Evolutionary conservation across 371 early-diverging fungal genomes (phyloP).

Genomic region (Zychaea mexicana): DNA sequence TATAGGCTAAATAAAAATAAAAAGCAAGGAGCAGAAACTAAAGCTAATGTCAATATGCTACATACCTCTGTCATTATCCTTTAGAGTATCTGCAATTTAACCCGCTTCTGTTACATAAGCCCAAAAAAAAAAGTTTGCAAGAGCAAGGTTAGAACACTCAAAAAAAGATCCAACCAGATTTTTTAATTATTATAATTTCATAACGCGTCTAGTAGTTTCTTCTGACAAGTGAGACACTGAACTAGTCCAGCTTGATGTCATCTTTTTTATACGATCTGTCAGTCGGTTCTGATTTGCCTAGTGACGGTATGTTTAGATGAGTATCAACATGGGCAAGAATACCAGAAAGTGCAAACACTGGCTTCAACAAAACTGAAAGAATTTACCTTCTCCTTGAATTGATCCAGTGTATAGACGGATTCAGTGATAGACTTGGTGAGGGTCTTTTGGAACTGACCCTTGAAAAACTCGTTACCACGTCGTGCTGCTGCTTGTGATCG

Average conservation of each 20-base stretch:
- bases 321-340: too few relatives aligned
- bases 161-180: too few relatives aligned
- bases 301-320: too few relatives aligned
- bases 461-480: slow-evolving; percentile 32
- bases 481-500: slow-evolving; percentile 25
- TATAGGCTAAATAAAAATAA: too few relatives aligned
- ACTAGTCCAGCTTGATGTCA: slow-evolving; percentile 40
- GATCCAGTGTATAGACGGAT: slow-evolving; percentile 15
- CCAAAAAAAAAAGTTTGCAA: too few relatives aligned
- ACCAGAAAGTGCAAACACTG: too few relatives aligned
- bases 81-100: too few relatives aligned
- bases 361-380: not conserved
- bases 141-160: too few relatives aligned
- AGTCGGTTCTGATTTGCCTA: slow-evolving; percentile 26
- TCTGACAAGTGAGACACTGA: slow-evolving; percentile 30
- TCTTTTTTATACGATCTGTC: slow-evolving; percentile 27
- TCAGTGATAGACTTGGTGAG: slow-evolving; percentile 26
- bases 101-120: too few relatives aligned
- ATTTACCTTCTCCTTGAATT: slow-evolving; percentile 25
- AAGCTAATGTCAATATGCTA: too few relatives aligned
- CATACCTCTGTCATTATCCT: too few relatives aligned
- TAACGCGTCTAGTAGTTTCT: slow-evolving; percentile 44
- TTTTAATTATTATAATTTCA: slow-evolving; percentile 9
- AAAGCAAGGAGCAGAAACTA: too few relatives aligned
- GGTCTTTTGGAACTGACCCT: slow-evolving; percentile 36